phyloP scores from a whole-genome alignment of 23 red algal species.

The Agarophyton chilense region DNA sequence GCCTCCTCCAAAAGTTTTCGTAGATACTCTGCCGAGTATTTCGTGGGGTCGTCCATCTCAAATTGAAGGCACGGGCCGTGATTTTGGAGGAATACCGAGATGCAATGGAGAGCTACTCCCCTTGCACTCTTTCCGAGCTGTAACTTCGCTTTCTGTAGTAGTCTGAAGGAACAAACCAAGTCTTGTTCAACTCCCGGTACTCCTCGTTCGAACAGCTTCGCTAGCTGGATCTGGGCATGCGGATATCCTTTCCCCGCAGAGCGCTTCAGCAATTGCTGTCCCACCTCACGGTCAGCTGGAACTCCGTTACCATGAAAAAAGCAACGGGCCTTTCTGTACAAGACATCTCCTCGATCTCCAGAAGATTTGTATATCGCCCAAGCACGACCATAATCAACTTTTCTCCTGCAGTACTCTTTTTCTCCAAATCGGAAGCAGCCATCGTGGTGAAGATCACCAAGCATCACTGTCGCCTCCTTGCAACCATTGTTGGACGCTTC shows the following conservation, averaged over 20 bases:
- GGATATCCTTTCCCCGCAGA: slow-evolving; percentile 19
- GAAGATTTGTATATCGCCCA: not conserved
- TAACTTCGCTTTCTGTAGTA: slow-evolving; percentile 16
- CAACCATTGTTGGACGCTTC: slow-evolving; percentile 41
- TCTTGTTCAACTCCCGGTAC: not conserved
- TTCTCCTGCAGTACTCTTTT: not conserved
- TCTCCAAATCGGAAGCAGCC: slow-evolving; percentile 20
- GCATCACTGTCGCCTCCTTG: slow-evolving; percentile 25
- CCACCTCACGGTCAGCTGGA: not conserved
- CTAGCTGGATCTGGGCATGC: slow-evolving; percentile 16
- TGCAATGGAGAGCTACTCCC: slow-evolving; percentile 14
- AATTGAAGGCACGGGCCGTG: not conserved
- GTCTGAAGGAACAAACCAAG: not conserved
- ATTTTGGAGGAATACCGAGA: not conserved
- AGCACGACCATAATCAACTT: slow-evolving; percentile 1
- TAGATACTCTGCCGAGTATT: not conserved
- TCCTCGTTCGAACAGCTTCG: not conserved
- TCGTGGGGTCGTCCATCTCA: slow-evolving; percentile 4
- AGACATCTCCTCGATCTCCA: not conserved
- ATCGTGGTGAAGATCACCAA: slow-evolving; percentile 55
- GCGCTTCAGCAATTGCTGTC: not conserved
- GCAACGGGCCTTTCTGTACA: slow-evolving; percentile 25
- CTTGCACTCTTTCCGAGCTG: not conserved
- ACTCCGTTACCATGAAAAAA: slow-evolving; percentile 20
- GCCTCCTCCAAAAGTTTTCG: slow-evolving; percentile 45